Evolutionary conservation across 106 monocot genomes (phyloP).

Genomic region (Dendrobium huoshanense): DNA sequence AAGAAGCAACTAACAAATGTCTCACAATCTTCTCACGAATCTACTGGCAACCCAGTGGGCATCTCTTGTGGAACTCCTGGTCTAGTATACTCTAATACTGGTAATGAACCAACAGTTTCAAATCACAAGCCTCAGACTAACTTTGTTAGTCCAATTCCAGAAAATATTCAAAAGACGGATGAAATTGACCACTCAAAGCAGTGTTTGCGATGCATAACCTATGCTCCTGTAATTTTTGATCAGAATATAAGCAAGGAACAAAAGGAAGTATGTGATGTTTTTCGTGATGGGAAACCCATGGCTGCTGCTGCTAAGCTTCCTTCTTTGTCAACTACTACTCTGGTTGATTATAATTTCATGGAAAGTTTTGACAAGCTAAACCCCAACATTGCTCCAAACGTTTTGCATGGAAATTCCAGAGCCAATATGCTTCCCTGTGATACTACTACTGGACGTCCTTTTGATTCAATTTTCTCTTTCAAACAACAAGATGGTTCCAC

Average conservation of each 20-base stretch:
- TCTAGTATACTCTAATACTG: neutral
- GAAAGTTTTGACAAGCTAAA: neutral
- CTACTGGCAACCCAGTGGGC: conserved; percentile 3
- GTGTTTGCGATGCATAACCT: neutral
- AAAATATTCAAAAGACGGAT: neutral
- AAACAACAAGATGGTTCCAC: neutral
- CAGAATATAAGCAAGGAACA: neutral
- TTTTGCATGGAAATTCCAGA: neutral
- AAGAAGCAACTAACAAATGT: conserved; percentile 25
- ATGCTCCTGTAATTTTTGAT: conserved; percentile 11
- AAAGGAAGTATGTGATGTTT: conserved; percentile 6
- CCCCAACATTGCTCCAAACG: neutral
- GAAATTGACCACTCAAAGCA: neutral
- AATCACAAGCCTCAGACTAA: neutral
- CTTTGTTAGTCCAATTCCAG: conserved; percentile 3
- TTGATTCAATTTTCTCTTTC: neutral
- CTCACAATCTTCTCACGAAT: conserved; percentile 3
- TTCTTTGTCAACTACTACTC: neutral
- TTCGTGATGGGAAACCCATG: conserved; percentile 19
- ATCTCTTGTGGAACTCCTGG: neutral
- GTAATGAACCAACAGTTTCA: neutral
- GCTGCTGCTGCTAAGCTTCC: neutral
- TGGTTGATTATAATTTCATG: neutral
- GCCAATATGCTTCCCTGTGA: neutral
- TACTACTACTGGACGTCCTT: neutral